Evolutionary conservation across 768 basidiomycete species (phyloP), one percentile per base, ranked within the genome.

Genomic region (Clathrus columnatus): DNA sequence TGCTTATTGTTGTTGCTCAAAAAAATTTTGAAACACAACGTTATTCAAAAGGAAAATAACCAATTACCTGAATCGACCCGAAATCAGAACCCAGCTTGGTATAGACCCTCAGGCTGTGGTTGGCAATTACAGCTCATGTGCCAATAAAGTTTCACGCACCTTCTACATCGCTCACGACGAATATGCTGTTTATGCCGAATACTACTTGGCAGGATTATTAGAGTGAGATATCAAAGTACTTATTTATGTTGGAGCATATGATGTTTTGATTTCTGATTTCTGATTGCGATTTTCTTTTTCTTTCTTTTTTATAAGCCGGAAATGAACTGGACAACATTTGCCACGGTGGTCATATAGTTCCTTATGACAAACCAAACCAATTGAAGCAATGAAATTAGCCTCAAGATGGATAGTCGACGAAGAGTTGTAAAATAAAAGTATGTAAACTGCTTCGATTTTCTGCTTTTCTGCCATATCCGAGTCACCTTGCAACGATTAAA

Each of bases 11-110:
- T n/a, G 14, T 1, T 69, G 80, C n/a, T 81, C 73, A 5, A 68
- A 27, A 27, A n/a, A 30, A 46, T 23, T 50, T 7, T 23, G 10
- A 50, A 26, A n/a, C n/a, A 5, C 60, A n/a, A n/a, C n/a, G n/a
- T n/a, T n/a, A n/a, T n/a, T n/a, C n/a, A n/a, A n/a, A n/a, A 85
- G 85, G 50, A 63, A 73, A 59, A 84, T 91, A 58, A 58, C 66
- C 0, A 67, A 70, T 2, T 93, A 81, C 69, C 83, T 92, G 51
- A 75, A 82, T 63, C 73, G 73, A 30, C 75, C 79, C 0, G 69
- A 73, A 6, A 72, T 82, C 26, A 81, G 82, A 14, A 58, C 63
- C 0, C 65, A 68, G 2, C 74, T 92, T 2, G 89, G 89, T 36
- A 84, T 89, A 11, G 80, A 83, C 64, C 64, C 75, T 17, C 18